Base-by-base conservation (phyloP, 176 grass and related monocot genomes). In the Aegilops tauschii region DNA sequence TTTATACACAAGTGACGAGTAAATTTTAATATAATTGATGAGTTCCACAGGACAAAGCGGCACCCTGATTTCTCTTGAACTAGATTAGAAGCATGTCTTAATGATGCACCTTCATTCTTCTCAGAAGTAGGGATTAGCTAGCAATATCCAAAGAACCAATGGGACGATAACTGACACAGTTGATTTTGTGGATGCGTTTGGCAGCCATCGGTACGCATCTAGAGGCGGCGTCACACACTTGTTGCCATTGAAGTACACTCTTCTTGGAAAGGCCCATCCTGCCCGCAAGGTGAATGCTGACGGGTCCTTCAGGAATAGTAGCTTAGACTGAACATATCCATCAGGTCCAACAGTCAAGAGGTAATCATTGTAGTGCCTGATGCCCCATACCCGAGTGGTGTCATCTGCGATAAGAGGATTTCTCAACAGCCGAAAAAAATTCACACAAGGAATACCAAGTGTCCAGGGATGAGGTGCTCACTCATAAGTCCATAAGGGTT, bases 211-310 rank as follows among this genome's bases (percentile, higher is more conserved):
- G 68, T 96, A 93, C 29, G 87, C 79, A 86, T 96, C 94, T 44
- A 91, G 91, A 9, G 91, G 87, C 12, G 94, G 91, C 94, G 90
- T 92, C 31, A 96, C 94, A 35, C 94, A 93, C 79, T 92, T 93
- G 73, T 96, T 89, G 12, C 94, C 91, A 16, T 93, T 93, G 87
- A 93, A 96, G 83, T 93, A 96, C 58, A 96, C 52, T 49, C 84
- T 76, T 76, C 94, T 86, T 8, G 94, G 94, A 61, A 93, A 95
- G 5, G 94, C 94, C 94, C 94, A 96, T 20, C 94, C 94, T 84
- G 93, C 89, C 86, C 84, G 77, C 58, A 96, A 92, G 81, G 91
- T 93, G 89, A 96, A 96, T 0, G 73, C 73, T 4, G 79, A 84
- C 0, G 81, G 69, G 27, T 96, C 85, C 87, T 96, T 96, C 75